Base-by-base conservation (phyloP, 257 asterid species). In the Galeopsis tetrahit region DNA sequence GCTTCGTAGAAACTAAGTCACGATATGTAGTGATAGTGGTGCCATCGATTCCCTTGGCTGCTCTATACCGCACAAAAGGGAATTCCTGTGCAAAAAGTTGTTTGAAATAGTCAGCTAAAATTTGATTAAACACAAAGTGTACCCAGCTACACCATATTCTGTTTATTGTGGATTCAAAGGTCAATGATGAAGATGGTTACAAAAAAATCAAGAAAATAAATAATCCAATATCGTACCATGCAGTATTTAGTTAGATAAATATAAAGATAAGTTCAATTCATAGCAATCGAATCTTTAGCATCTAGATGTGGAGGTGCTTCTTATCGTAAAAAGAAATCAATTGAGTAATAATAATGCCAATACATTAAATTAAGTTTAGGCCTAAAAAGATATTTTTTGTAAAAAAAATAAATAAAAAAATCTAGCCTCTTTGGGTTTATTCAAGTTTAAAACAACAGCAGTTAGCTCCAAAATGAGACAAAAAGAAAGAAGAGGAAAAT, bases 21-120 rank as follows among this genome's bases (percentile, higher is more conserved):
- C 88, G 84, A 40, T 73, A 71, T 66, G 85, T 75, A 57, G 82
- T 51, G 63, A 62, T 66, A 2, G 84, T 63, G 75, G 77, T 78
- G 51, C 84, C 85, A 38, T 93, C 93, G 21, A 71, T 75, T 38
- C 79, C 90, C 79, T 80, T 90, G 70, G 92, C 81, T 75, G 89
- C 90, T 82, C 74, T 85, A 82, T 89, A 93, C 62, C 92, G 79
- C 68, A 93, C 92, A 79, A 75, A 72, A 81, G 98, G 98, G 59
- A 77, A 86, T 80, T 90, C 97, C 97, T 90, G 89, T 61, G 64
- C 52, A 66, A 64, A 40, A 68, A 46, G 53, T 49, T 63, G 49
- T 28, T 13, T 38, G 69, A 67, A 34, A 49, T 66, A 56, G 21
- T 80, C 36, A 63, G 74, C 62, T 66, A 42, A 71, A 71, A 34